Percentiles rank a stretch among this genome's conserved stretches.
Evolutionary conservation across 257 asterid genomes (phyloP).

Genomic region (Primulina eburnea): DNA sequence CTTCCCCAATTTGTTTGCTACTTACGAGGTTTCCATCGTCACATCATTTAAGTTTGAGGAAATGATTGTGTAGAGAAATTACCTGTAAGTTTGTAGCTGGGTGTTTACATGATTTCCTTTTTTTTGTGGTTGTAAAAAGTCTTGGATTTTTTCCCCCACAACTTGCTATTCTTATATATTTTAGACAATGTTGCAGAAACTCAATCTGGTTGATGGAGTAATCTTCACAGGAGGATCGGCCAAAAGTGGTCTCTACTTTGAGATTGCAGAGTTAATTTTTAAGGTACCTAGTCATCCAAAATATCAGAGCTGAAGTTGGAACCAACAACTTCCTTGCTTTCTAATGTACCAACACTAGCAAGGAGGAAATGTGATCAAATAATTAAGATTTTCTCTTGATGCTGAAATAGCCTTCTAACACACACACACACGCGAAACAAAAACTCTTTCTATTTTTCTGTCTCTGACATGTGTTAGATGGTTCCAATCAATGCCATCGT

Average conservation of each 20-base stretch:
- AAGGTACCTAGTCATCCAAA: slow-evolving; percentile 47
- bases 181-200: slow-evolving; percentile 63
- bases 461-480: neutral
- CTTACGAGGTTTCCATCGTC: slow-evolving; percentile 10
- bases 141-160: neutral
- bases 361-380: slow-evolving; percentile 12
- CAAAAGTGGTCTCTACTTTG: slow-evolving; percentile 63
- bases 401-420: neutral
- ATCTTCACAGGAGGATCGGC: slow-evolving; percentile 92
- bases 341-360: neutral
- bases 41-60: slow-evolving; percentile 11
- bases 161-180: slow-evolving; percentile 17
- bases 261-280: slow-evolving; percentile 61
- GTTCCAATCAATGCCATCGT: too few relatives aligned
- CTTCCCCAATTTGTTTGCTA: slow-evolving; percentile 23
- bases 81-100: neutral
- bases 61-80: slow-evolving; percentile 14
- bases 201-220: slow-evolving; percentile 80
- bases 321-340: neutral
- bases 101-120: neutral
- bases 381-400: neutral
- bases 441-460: neutral
- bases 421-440: neutral
- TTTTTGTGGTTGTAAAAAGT: neutral
- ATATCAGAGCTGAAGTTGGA: slow-evolving; percentile 7